Conservation (phyloP, 1,284 basidiomycete species). For the Papiliotrema fonsecae region DNA sequence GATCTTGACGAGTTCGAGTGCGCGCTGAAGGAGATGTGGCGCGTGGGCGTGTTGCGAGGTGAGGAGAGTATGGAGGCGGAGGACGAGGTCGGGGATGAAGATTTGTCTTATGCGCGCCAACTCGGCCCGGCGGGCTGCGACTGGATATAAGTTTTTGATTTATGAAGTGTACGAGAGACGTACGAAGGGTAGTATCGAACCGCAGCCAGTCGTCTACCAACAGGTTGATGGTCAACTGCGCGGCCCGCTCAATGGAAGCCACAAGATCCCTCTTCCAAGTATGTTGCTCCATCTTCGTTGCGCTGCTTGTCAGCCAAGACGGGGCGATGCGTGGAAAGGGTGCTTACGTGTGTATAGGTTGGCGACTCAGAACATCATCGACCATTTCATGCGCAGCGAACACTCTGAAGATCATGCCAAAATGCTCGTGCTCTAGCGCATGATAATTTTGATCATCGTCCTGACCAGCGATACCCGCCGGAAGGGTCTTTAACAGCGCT, state of each 20-base stretch:
- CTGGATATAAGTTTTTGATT: slow-evolving; percentile 31
- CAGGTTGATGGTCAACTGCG: slow-evolving; percentile 45
- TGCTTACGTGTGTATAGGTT: slow-evolving; percentile 27
- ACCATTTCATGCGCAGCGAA: slow-evolving; percentile 35
- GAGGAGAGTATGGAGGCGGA: slow-evolving; percentile 74
- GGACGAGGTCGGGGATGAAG: slow-evolving; percentile 84
- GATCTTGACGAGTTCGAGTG: slow-evolving; percentile 70
- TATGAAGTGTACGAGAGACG: background rate
- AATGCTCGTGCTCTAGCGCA: slow-evolving; percentile 30
- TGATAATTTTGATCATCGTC: slow-evolving; percentile 55
- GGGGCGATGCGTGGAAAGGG: background rate
- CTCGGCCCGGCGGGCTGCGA: slow-evolving; percentile 61
- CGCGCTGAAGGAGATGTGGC: slow-evolving; percentile 69
- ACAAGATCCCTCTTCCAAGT: slow-evolving; percentile 27
- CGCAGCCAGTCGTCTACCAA: slow-evolving; percentile 50
- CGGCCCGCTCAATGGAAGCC: slow-evolving; percentile 45
- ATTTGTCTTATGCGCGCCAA: slow-evolving; percentile 77
- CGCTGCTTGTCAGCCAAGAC: slow-evolving; percentile 9
- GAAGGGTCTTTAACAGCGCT: slow-evolving; percentile 61
- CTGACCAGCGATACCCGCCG: slow-evolving; percentile 55
- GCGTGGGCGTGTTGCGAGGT: slow-evolving; percentile 62
- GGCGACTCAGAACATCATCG: slow-evolving; percentile 27
- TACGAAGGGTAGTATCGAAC: slow-evolving; percentile 24
- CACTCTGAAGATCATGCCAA: slow-evolving; percentile 27
- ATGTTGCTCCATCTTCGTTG: slow-evolving; percentile 33